Evolutionary conservation across 179 eudicot genomes (phyloP).

Genomic region (Monotropa hypopitys): DNA sequence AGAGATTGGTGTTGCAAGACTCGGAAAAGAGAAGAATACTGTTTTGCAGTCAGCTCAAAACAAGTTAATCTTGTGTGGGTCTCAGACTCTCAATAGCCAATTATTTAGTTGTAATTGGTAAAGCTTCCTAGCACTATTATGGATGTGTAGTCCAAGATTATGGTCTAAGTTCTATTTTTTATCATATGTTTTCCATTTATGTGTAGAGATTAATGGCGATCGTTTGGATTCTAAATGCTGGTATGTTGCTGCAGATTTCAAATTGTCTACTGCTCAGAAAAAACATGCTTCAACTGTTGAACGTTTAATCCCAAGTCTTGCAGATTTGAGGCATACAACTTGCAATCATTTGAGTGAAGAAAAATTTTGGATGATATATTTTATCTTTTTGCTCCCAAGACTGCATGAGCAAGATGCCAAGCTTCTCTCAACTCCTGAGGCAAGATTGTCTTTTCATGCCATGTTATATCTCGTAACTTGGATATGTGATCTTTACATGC

Average conservation of each 20-base stretch:
- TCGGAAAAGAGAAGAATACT: neutral
- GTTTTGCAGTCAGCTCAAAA: neutral
- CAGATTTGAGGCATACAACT: slow-evolving; percentile 37
- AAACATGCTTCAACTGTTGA: slow-evolving; percentile 47
- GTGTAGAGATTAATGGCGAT: neutral
- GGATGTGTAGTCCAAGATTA: neutral
- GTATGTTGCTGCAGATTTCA: slow-evolving; percentile 30
- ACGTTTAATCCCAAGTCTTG: slow-evolving; percentile 40
- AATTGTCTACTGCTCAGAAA: slow-evolving; percentile 45
- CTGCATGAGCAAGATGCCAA: slow-evolving; percentile 33
- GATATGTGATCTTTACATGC: neutral
- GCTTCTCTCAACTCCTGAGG: slow-evolving; percentile 46
- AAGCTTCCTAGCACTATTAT: neutral
- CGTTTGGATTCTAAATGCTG: neutral
- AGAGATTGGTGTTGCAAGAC: no score
- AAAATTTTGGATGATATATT: slow-evolving; percentile 53
- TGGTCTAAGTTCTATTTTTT: neutral
- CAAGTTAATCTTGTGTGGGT: neutral
- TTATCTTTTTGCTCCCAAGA: slow-evolving; percentile 43
- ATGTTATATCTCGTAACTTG: neutral
- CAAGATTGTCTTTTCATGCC: slow-evolving; percentile 3
- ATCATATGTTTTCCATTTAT: neutral
- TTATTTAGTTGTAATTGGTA: neutral
- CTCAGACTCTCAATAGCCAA: neutral
- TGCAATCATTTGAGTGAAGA: slow-evolving; percentile 46